Conservation (phyloP, 257 asterid genomes). For the Linderniella brevidens region DNA sequence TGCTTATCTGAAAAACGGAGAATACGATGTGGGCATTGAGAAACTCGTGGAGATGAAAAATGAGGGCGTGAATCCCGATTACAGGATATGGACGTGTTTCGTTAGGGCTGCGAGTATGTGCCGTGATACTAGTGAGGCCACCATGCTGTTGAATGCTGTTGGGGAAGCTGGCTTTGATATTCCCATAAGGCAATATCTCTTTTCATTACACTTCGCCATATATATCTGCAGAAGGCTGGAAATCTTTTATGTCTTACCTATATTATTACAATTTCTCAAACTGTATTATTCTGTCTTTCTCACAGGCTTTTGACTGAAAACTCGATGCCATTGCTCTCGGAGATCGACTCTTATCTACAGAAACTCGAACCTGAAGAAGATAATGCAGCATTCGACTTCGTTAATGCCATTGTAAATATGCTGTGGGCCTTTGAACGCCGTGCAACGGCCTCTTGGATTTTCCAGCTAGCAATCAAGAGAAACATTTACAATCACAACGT, state of each 20-base stretch:
- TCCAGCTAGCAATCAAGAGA: slow-evolving; percentile 81
- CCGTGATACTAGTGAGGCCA: slow-evolving; percentile 31
- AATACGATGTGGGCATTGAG: slow-evolving; percentile 43
- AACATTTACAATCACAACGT: slow-evolving; percentile 47
- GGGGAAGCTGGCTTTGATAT: slow-evolving; percentile 67
- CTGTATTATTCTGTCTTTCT: slow-evolving; percentile 9
- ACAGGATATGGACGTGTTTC: slow-evolving; percentile 86
- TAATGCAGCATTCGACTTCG: slow-evolving; percentile 76
- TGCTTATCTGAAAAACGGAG: slow-evolving; percentile 83
- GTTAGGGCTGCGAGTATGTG: slow-evolving; percentile 75
- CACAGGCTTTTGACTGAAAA: slow-evolving; percentile 64
- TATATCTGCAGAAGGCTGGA: neutral
- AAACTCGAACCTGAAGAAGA: slow-evolving; percentile 52
- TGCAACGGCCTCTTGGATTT: slow-evolving; percentile 85
- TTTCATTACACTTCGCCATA: slow-evolving; percentile 9
- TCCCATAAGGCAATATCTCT: slow-evolving; percentile 47
- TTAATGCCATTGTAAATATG: slow-evolving; percentile 82
- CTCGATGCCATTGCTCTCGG: slow-evolving; percentile 47
- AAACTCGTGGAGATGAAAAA: slow-evolving; percentile 56
- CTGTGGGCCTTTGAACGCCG: slow-evolving; percentile 92
- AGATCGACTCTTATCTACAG: slow-evolving; percentile 53
- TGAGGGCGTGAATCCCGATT: slow-evolving; percentile 71
- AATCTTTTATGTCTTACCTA: slow-evolving; percentile 13
- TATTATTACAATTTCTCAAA: no score
- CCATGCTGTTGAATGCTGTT: slow-evolving; percentile 46